Evolutionary conservation across 2,329 filamentous ascomycete species (phyloP).

Genomic region (Hymenoscyphus occultus): DNA sequence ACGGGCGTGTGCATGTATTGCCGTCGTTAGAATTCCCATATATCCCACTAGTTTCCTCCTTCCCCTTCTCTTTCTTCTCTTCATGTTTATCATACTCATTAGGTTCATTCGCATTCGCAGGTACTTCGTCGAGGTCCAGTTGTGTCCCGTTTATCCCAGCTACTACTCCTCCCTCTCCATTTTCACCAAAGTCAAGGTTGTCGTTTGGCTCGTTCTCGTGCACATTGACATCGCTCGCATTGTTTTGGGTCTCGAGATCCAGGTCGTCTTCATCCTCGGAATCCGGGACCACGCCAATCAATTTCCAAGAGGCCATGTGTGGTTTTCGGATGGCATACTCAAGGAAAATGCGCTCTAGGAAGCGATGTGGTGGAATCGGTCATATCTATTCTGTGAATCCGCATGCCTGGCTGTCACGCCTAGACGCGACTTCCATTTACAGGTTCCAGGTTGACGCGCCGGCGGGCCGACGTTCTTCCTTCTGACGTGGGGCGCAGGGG

Average conservation of each 20-base stretch:
- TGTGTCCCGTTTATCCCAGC: neutral
- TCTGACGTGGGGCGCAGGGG: neutral
- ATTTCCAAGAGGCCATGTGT: slow-evolving; percentile 38
- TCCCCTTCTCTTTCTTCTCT: neutral
- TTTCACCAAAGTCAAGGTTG: neutral
- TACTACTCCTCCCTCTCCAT: neutral
- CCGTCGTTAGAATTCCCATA: neutral
- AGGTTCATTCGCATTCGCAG: neutral
- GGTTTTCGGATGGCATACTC: slow-evolving; percentile 25
- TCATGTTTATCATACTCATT: neutral
- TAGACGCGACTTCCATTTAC: neutral
- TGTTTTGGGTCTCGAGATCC: slow-evolving; percentile 15
- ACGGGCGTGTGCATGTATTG: neutral
- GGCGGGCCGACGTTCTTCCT: neutral
- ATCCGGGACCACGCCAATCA: slow-evolving; percentile 37
- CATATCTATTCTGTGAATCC: neutral
- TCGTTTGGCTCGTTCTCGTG: slow-evolving; percentile 11
- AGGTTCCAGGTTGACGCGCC: neutral
- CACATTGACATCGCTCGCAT: neutral
- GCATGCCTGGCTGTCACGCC: neutral
- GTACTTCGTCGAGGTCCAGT: neutral
- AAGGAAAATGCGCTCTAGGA: slow-evolving; percentile 15
- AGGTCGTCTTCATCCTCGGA: slow-evolving; percentile 37
- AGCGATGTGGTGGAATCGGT: slow-evolving; percentile 12
- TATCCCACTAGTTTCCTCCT: neutral